Evolutionary conservation across 371 early-diverging fungal genomes (phyloP).

Genomic region (Lichtheimia ornata): DNA sequence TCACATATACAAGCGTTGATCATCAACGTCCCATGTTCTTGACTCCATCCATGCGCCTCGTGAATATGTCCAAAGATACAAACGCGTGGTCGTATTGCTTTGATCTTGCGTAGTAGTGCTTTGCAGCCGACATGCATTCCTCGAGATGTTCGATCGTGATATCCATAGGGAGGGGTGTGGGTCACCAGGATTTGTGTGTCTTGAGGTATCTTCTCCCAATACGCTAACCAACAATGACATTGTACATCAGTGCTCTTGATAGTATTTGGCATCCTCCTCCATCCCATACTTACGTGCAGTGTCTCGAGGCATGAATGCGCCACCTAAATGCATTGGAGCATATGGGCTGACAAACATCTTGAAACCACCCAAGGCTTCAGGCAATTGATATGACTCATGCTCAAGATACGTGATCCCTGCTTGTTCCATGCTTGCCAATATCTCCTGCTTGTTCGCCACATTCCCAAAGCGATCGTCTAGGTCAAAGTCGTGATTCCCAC

Average conservation of each 20-base stretch:
- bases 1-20: constrained; percentile 56
- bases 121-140: constrained; percentile 46
- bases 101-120: constrained; percentile 35
- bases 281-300: constrained; percentile 25
- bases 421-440: constrained; percentile 24
- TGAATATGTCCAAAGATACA: constrained; percentile 63
- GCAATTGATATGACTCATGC: constrained; percentile 41
- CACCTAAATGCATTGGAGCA: constrained; percentile 50
- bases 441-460: constrained; percentile 11
- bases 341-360: constrained; percentile 56
- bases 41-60: constrained; percentile 44
- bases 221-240: constrained; percentile 15
- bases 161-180: constrained; percentile 52
- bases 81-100: constrained; percentile 42
- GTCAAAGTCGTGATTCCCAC: constrained; percentile 56
- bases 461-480: constrained; percentile 29
- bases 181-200: constrained; percentile 55
- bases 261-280: neutral
- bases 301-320: constrained; percentile 54
- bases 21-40: constrained; percentile 36
- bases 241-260: neutral
- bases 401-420: constrained; percentile 49
- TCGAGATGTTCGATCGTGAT: constrained; percentile 31
- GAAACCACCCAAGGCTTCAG: constrained; percentile 31
- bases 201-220: constrained; percentile 48